Evolutionary conservation across 371 early-diverging fungal species (phyloP).

Genomic region (Racocetra persica): DNA sequence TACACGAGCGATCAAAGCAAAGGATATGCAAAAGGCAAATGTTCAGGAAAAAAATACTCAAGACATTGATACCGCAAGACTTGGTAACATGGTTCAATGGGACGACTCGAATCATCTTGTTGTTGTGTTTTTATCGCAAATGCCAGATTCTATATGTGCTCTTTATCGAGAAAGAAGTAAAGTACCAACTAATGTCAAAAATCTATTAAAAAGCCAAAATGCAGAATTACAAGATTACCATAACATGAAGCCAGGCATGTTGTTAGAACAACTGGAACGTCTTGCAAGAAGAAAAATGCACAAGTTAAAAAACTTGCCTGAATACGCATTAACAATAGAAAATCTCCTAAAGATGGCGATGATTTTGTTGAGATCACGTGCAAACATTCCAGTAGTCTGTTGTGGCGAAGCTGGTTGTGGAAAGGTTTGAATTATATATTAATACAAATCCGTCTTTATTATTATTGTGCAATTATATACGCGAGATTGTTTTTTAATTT

Average conservation of each 20-base stretch:
- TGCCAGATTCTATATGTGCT: conserved; percentile 26
- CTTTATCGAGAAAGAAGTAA: conserved; percentile 25
- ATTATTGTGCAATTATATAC: not conserved
- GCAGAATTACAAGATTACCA: conserved; percentile 21
- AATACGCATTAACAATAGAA: conserved; percentile 24
- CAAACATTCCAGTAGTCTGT: conserved; percentile 25
- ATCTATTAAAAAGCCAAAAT: conserved; percentile 24
- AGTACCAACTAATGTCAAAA: conserved; percentile 27
- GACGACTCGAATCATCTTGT: conserved; percentile 37
- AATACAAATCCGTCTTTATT: not conserved
- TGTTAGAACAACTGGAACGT: not conserved
- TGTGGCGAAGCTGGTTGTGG: not conserved
- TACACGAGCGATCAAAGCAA: too few species aligned
- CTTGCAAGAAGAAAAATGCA: conserved; percentile 27
- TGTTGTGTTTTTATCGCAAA: conserved; percentile 18
- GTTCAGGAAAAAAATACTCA: not conserved
- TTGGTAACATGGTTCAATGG: conserved; percentile 29
- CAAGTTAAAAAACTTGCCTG: not conserved
- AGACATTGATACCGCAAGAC: not conserved
- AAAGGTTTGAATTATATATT: not conserved
- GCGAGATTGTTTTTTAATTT: not conserved
- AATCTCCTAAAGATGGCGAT: conserved; percentile 36
- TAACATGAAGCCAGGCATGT: not conserved
- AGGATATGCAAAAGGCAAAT: too few species aligned
- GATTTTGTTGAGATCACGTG: conserved; percentile 35